A percentile compares a stretch with the other conserved stretches of the same genome.
phyloP scores from a whole-genome alignment of 208 protist genomes.

The Trypanosoma melophagium region DNA sequence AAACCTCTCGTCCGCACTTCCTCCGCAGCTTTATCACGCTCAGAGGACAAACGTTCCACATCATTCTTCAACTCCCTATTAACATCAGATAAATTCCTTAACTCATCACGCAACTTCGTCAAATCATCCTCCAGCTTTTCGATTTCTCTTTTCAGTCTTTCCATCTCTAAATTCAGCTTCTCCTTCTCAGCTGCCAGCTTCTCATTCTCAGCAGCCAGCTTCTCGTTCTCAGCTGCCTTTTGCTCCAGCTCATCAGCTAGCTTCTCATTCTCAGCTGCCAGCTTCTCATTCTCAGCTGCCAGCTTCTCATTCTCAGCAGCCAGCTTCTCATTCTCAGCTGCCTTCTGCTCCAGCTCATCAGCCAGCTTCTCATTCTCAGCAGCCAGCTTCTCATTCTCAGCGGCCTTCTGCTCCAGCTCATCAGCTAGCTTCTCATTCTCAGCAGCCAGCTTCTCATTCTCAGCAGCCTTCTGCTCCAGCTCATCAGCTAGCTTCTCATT shows the following conservation, averaged over 20 bases:
- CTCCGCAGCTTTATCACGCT: constrained; percentile 27
- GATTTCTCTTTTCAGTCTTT: constrained; percentile 9
- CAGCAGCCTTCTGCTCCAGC: too few relatives aligned
- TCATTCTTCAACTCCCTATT: too few relatives aligned
- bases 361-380: too few relatives aligned
- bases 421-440: too few relatives aligned
- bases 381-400: too few relatives aligned
- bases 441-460: too few relatives aligned
- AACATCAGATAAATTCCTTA: constrained; percentile 28
- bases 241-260: constrained; percentile 33
- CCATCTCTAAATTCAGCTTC: constrained; percentile 13
- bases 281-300: constrained; percentile 28
- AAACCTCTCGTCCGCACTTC: not conserved
- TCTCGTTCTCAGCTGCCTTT: constrained; percentile 28
- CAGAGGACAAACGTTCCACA: constrained; percentile 27
- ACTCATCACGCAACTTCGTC: constrained; percentile 23
- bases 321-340: too few relatives aligned
- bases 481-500: too few relatives aligned
- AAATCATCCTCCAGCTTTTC: constrained; percentile 28
- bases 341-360: too few relatives aligned
- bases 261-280: constrained; percentile 35
- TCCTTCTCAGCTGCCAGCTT: constrained; percentile 28
- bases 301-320: constrained; percentile 36
- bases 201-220: constrained; percentile 29
- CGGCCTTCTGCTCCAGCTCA: too few relatives aligned